Evolutionary conservation across 2,329 filamentous ascomycete species (phyloP).

Genomic region (Aureobasidium vineae): DNA sequence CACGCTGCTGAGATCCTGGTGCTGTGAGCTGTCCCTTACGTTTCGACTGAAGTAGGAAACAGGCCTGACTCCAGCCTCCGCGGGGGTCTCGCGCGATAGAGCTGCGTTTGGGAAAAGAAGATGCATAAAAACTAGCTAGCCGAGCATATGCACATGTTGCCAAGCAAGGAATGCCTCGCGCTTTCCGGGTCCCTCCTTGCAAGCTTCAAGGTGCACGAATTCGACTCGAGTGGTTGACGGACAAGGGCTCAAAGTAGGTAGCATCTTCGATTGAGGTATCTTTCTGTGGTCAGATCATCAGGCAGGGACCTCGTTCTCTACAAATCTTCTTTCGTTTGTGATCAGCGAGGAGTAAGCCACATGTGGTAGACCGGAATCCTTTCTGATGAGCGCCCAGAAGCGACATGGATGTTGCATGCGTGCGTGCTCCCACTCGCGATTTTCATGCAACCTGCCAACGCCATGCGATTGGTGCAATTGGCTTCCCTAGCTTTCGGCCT

Average conservation of each 20-base stretch:
- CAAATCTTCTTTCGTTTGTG: neutral
- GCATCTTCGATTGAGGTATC: neutral
- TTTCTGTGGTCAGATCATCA: neutral
- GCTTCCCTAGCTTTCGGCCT: conserved; percentile 15
- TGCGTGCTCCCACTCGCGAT: neutral
- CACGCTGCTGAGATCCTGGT: neutral
- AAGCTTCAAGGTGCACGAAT: neutral
- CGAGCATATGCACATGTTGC: neutral
- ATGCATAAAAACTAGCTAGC: conserved; percentile 10
- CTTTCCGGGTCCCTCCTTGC: neutral
- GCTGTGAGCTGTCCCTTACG: neutral
- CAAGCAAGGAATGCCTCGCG: neutral
- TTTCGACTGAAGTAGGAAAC: conserved; percentile 4
- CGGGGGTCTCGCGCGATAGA: conserved; percentile 13
- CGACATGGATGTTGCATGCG: conserved; percentile 17
- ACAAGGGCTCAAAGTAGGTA: neutral
- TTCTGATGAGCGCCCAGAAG: neutral
- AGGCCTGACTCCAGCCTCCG: neutral
- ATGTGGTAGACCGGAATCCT: conserved; percentile 18
- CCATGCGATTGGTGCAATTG: conserved; percentile 11
- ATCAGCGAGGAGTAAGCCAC: conserved; percentile 8
- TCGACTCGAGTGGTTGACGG: neutral
- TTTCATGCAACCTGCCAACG: neutral
- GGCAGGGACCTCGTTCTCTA: neutral
- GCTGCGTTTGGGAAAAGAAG: neutral